These are phyloP conservation scores for Heliosperma pusillum DNA, from an alignment of 148 eudicot species.

Conservation along the genomic window DNA sequence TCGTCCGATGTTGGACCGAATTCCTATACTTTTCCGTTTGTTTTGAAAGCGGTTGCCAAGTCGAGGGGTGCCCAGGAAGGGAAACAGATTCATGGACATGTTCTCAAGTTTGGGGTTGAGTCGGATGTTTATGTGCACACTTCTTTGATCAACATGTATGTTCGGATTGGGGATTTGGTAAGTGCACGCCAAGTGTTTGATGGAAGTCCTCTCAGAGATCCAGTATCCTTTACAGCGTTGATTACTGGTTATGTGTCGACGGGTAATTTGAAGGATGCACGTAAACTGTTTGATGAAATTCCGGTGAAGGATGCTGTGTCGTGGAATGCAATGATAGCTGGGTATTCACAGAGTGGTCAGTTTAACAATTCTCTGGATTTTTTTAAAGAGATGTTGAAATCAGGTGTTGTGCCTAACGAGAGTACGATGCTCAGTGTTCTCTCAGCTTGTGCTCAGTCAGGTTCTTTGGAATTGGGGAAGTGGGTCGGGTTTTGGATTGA, in stretches of 20 bases:
- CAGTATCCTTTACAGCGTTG: conserved; percentile 45
- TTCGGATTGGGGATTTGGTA: conserved; percentile 32
- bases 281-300: conserved; percentile 55
- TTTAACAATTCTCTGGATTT: conserved; percentile 35
- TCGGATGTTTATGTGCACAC: conserved; percentile 50
- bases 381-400: conserved; percentile 46
- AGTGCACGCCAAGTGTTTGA: conserved; percentile 47
- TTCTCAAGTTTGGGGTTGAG: conserved; percentile 44
- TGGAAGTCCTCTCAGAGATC: conserved; percentile 37
- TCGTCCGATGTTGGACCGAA: conserved; percentile 41
- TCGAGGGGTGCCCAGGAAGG: conserved; percentile 29
- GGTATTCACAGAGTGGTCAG: conserved; percentile 39
- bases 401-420: conserved; percentile 33
- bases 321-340: conserved; percentile 74
- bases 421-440: conserved; percentile 44
- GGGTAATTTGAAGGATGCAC: conserved; percentile 50
- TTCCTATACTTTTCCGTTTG: conserved; percentile 55
- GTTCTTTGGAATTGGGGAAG: conserved; percentile 41
- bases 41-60: conserved; percentile 50
- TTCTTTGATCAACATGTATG: conserved; percentile 58
- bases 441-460: conserved; percentile 50
- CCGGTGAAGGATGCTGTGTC: conserved; percentile 59
- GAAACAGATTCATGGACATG: conserved; percentile 55
- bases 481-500: conserved; percentile 41
- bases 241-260: conserved; percentile 34